Percentiles rank a stretch among this genome's conserved stretches.
Evolutionary conservation across 768 basidiomycete species (phyloP).

Genomic region (Hydnomerulius pinastri): DNA sequence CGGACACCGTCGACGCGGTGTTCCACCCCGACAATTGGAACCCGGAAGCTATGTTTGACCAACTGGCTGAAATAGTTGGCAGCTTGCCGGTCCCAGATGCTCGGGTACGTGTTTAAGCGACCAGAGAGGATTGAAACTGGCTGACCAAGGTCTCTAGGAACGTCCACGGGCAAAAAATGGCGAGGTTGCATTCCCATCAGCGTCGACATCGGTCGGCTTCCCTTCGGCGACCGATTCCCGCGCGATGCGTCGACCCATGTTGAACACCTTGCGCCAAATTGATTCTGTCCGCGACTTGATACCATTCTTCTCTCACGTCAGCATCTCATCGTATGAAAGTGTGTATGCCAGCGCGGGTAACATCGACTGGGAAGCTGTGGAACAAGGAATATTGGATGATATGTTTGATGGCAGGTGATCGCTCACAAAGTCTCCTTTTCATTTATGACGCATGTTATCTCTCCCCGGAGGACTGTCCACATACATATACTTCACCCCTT

Average conservation of each 20-base stretch:
- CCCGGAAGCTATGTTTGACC: conserved; percentile 90
- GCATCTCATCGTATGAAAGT: conserved; percentile 87
- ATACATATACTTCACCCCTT: conserved; percentile 12
- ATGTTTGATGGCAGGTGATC: conserved; percentile 81
- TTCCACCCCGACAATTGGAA: conserved; percentile 83
- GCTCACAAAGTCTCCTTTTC: background rate
- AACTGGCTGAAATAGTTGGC: conserved; percentile 80
- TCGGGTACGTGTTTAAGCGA: conserved; percentile 18
- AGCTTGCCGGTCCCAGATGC: conserved; percentile 54
- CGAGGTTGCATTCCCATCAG: conserved; percentile 22
- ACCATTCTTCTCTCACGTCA: conserved; percentile 90
- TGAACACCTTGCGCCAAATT: conserved; percentile 69
- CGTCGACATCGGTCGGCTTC: conserved; percentile 20
- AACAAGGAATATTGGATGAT: conserved; percentile 77
- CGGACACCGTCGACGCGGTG: conserved; percentile 94
- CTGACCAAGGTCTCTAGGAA: conserved; percentile 20
- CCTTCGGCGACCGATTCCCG: conserved; percentile 40
- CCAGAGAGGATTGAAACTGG: too few relatives aligned
- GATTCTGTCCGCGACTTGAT: conserved; percentile 83
- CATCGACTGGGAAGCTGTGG: conserved; percentile 90
- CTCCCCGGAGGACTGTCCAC: conserved; percentile 2
- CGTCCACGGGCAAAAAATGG: conserved; percentile 25
- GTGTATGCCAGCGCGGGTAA: conserved; percentile 80
- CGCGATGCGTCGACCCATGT: conserved; percentile 70
- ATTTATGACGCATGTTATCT: background rate